A percentile compares a stretch with the other conserved stretches of the same genome.
Conservation (phyloP, 1,284 basidiomycete genomes). For the Sanguinoderma infundibulare region DNA sequence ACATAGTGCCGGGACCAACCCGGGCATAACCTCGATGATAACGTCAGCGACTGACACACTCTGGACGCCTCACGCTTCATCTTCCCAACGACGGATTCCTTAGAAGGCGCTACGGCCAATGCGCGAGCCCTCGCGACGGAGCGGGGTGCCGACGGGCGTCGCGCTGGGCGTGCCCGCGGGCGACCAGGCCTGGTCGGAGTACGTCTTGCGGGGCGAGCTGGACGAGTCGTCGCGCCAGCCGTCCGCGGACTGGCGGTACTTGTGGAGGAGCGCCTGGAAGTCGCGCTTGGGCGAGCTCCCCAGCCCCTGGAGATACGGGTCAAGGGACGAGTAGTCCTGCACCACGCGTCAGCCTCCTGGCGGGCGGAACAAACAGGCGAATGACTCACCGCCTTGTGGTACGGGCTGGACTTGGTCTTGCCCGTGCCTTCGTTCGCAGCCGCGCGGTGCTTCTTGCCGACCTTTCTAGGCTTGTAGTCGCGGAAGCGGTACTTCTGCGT, state of each 20-base stretch:
- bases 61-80: background rate
- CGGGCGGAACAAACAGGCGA: too few species aligned
- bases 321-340: constrained; percentile 20
- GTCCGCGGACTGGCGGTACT: constrained; percentile 22
- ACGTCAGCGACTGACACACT: background rate
- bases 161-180: background rate
- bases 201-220: constrained; percentile 5
- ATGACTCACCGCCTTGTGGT: constrained; percentile 12
- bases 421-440: constrained; percentile 14
- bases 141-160: background rate
- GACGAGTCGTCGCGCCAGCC: constrained; percentile 15
- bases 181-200: constrained; percentile 2
- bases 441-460: constrained; percentile 18
- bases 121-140: constrained; percentile 1
- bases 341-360: background rate
- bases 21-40: background rate
- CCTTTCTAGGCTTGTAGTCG: constrained; percentile 23
- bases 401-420: constrained; percentile 21
- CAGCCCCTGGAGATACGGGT: constrained; percentile 13
- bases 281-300: constrained; percentile 23
- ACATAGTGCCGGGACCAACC: background rate
- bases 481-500: constrained; percentile 29
- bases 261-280: constrained; percentile 25
- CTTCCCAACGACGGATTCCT: background rate
- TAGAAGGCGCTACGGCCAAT: background rate